Evolutionary conservation across 306 rosid species (phyloP), one percentile per base, ranked within the genome.

Genomic region (Trifolium pratense): DNA sequence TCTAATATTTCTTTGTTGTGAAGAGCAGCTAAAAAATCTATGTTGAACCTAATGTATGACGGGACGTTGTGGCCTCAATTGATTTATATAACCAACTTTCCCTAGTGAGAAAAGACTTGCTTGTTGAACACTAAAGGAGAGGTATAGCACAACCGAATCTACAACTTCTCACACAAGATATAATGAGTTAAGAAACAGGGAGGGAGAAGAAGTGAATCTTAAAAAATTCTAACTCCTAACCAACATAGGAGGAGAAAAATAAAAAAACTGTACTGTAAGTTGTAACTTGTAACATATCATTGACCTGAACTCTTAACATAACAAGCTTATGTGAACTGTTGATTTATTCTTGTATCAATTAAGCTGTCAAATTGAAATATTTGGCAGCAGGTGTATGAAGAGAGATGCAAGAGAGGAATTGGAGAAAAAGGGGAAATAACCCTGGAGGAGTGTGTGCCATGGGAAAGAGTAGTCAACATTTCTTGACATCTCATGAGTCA

Each of bases 351-450:
- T 18, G n/a, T 60, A 45, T 45, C 61, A 61, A 31, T 34, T 31
- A 31, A 61, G 62, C 62, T 31, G 70, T 45, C 36, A 46, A 73
- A 73, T 29, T 29, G 57, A 60, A 15, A 59, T 43, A 69, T 29
- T 29, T 29, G 32, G 32, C 32, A 29, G 32, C 32, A 29, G 32
- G 32, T 29, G 32, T 29, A 29, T 29, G 6, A 29, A 29, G 6
- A 29, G 32, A 4, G 6, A 29, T 4, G 32, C 32, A 29, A 29
- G 32, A 29, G 32, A 29, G 6, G 32, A 29, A 29, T 29, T 29
- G 32, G 32, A 29, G 5, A 4, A 4, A 4, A 4, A 4, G 32
- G 32, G 32, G 5, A 4, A 29, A 29, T 29, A 29, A 3, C 32
- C 5, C 32, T 29, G 32, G 32, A 29, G 32, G 32, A 29, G 32